Evolutionary conservation across 2,329 filamentous ascomycete species (phyloP).

Genomic region (Penicillium sp.): DNA sequence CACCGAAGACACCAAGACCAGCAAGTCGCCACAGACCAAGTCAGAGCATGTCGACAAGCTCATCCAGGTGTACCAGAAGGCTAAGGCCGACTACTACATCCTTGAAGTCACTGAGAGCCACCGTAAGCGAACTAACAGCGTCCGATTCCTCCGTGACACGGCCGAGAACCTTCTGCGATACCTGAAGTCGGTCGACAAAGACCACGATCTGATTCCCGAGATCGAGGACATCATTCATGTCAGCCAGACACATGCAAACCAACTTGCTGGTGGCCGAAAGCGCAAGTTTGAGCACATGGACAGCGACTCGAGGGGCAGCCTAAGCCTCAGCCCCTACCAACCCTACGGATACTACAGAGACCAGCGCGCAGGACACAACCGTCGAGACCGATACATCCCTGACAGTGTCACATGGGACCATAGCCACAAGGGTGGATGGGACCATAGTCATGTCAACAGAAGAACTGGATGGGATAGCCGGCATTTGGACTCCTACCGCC

Average conservation of each 20-base stretch:
- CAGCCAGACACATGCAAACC: constrained; percentile 35
- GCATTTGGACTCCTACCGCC: constrained; percentile 28
- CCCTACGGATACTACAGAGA: not conserved
- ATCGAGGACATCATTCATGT: constrained; percentile 33
- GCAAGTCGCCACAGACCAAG: not conserved
- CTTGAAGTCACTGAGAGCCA: constrained; percentile 18
- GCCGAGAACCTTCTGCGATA: constrained; percentile 42
- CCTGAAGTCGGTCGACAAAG: constrained; percentile 24
- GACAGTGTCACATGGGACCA: not conserved
- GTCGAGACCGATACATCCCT: constrained; percentile 3
- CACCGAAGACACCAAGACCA: not conserved
- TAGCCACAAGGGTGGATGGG: constrained; percentile 4
- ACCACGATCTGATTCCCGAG: constrained; percentile 32
- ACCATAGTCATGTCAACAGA: not conserved
- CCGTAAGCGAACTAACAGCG: constrained; percentile 26
- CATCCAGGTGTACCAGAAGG: constrained; percentile 34
- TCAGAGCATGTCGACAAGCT: constrained; percentile 18
- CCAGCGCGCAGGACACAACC: not conserved
- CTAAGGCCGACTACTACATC: constrained; percentile 38
- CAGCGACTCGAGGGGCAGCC: not conserved
- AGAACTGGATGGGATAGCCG: constrained; percentile 4
- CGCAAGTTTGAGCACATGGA: constrained; percentile 35
- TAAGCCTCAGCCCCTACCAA: not conserved
- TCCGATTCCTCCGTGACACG: constrained; percentile 45
- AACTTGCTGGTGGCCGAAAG: constrained; percentile 39